Base-by-base conservation (phyloP, 495 filamentous ascomycete species). In the Annulohypoxylon moriforme region DNA sequence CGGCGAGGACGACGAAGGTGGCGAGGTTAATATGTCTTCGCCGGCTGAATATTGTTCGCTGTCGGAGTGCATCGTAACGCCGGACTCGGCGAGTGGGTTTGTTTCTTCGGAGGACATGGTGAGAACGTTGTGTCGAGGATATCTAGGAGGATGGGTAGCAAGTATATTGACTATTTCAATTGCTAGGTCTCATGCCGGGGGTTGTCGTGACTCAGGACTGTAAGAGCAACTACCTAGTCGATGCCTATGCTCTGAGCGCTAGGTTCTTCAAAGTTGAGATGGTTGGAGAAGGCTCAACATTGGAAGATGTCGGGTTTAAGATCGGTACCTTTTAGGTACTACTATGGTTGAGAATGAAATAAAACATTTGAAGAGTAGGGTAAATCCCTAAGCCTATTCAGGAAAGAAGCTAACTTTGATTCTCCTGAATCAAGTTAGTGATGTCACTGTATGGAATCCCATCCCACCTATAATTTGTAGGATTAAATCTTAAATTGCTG, bases 11-110 rank as follows among this genome's bases (percentile, higher is more conserved):
- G 89, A 89, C 2, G 91, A 92, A 0, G 87, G 83, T 10, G 87
- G 87, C 16, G 87, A 88, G 24, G 79, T 74, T 11, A 87, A 88
- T 42, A 91, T 83, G 67, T 92, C 86, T 68, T 90, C 84, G 79
- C 85, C 89, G 55, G 87, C 88, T 14, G 91, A 92, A 78, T 96
- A 97, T 80, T 93, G 94, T 81, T 96, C 93, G 82, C 90, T 94
- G 84, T 96, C 93, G 36, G 92, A 95, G 60, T 87, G 93, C 73
- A 94, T 91, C n/a, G 92, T 97, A 77, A 95, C 83, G 73, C 89
- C 86, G 64, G 92, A 96, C 77, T 92, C 89, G 77, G 92, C 87
- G 74, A 97, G 86, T 72, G 90, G 87, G 72, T 87, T 80, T 69
- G 80, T 83, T 76, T 83, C 75, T 69, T 87, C 84, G 62, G 83